A percentile compares a stretch with the other conserved stretches of the same genome.
Evolutionary conservation across 2,329 filamentous ascomycete species (phyloP).

Genomic region (Alternaria gaisen): DNA sequence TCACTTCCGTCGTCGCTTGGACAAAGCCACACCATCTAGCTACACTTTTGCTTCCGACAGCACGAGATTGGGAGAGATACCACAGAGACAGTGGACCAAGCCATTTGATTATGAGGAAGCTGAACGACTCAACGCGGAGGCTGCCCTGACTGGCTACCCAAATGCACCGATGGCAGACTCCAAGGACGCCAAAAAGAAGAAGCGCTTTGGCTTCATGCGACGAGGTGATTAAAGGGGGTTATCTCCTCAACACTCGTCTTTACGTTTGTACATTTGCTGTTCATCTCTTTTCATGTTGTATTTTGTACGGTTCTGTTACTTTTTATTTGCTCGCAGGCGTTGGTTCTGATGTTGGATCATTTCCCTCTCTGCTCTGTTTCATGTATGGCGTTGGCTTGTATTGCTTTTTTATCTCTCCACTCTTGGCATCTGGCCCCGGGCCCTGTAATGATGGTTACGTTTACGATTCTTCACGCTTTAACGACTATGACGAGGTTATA

Average conservation of each 20-base stretch:
- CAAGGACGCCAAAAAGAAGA: constrained; percentile 17
- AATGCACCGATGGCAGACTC: constrained; percentile 15
- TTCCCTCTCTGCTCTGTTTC: constrained; percentile 1
- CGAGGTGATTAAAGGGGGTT: constrained; percentile 7
- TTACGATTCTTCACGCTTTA: constrained; percentile 18
- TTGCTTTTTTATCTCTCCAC: constrained; percentile 9
- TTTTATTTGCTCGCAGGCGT: neutral
- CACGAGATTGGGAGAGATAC: constrained; percentile 60
- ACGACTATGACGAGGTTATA: constrained; percentile 18
- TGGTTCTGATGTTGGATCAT: neutral
- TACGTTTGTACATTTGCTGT: constrained; percentile 9
- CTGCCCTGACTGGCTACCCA: constrained; percentile 28
- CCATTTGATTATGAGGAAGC: constrained; percentile 56
- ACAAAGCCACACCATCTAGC: constrained; percentile 51
- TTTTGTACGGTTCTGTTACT: neutral
- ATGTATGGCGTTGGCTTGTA: constrained; percentile 1
- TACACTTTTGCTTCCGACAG: constrained; percentile 57
- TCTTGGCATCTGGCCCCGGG: constrained; percentile 9
- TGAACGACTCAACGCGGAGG: constrained; percentile 53
- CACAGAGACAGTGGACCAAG: constrained; percentile 54
- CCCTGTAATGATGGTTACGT: constrained; percentile 15
- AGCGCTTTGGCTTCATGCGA: constrained; percentile 19
- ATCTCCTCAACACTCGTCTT: neutral
- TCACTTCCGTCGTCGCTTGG: constrained; percentile 37
- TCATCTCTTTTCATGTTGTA: neutral